A percentile compares a stretch with the other conserved stretches of the same genome.
phyloP scores from a whole-genome alignment of 1,284 basidiomycete genomes.

The Apiotrichum laibachii region DNA sequence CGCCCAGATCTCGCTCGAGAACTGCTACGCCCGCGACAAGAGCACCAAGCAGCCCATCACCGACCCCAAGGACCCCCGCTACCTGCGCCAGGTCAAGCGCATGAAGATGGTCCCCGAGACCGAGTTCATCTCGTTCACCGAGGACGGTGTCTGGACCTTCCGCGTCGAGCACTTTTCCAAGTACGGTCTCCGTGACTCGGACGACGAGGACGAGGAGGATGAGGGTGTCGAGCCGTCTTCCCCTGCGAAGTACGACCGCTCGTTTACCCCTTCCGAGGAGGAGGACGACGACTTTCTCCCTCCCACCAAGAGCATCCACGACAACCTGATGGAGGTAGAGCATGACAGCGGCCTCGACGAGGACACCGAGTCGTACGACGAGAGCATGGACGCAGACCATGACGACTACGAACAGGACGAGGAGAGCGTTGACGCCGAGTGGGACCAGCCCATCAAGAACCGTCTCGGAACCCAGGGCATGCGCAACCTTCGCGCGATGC shows the following conservation, averaged over 20 bases:
- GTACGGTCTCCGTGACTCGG: slow-evolving; percentile 51
- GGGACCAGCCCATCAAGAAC: slow-evolving; percentile 30
- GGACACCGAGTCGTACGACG: slow-evolving; percentile 19
- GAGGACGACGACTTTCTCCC: slow-evolving; percentile 43
- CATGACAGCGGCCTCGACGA: slow-evolving; percentile 32
- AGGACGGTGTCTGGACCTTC: slow-evolving; percentile 88
- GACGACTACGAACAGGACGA: slow-evolving; percentile 20
- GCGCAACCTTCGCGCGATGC: slow-evolving; percentile 87
- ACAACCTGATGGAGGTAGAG: slow-evolving; percentile 24
- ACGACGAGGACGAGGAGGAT: slow-evolving; percentile 32
- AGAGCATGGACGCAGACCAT: slow-evolving; percentile 37
- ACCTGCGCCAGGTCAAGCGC: slow-evolving; percentile 75
- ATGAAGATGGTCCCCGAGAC: slow-evolving; percentile 83
- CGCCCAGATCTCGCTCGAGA: slow-evolving; percentile 73
- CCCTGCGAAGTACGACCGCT: slow-evolving; percentile 13
- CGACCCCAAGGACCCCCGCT: slow-evolving; percentile 70
- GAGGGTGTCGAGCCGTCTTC: slow-evolving; percentile 18
- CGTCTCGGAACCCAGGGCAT: slow-evolving; percentile 65
- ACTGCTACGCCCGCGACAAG: slow-evolving; percentile 89
- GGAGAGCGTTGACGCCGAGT: slow-evolving; percentile 22
- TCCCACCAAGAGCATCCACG: slow-evolving; percentile 39
- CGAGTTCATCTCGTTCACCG: slow-evolving; percentile 74
- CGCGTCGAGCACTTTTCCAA: slow-evolving; percentile 80
- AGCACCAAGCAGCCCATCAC: slow-evolving; percentile 86
- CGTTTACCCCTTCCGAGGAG: background rate